Conservation (phyloP, 768 basidiomycete species). For the Agaricus blazei region DNA sequence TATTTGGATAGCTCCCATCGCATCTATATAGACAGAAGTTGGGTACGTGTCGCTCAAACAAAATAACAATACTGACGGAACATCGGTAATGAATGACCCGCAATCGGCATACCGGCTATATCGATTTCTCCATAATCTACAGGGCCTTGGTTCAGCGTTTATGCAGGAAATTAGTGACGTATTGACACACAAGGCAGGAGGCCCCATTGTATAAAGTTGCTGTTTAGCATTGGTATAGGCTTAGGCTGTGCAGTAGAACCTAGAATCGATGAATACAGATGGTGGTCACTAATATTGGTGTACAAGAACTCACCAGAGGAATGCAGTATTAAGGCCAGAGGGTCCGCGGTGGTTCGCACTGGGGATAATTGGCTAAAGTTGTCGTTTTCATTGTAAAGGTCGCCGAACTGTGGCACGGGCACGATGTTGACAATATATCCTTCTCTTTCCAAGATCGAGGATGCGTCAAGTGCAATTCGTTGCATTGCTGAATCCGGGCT, state of each 20-base stretch:
- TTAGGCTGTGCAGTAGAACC: slow-evolving; percentile 21
- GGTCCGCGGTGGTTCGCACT: background rate
- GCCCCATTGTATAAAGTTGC: slow-evolving; percentile 11
- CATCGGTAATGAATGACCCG: slow-evolving; percentile 15
- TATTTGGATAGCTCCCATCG: slow-evolving; percentile 14
- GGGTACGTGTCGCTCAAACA: background rate
- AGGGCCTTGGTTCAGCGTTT: background rate
- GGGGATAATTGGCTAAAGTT: background rate
- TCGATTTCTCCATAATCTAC: slow-evolving; percentile 19
- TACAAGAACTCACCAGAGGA: slow-evolving; percentile 16
- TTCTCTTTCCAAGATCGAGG: background rate
- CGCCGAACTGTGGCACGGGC: background rate
- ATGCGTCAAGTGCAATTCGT: slow-evolving; percentile 13
- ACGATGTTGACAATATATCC: background rate
- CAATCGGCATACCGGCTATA: slow-evolving; percentile 15
- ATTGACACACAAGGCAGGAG: slow-evolving; percentile 13
- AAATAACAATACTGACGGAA: slow-evolving; percentile 13
- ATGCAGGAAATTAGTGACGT: background rate
- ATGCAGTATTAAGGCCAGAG: slow-evolving; percentile 13
- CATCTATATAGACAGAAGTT: slow-evolving; percentile 5
- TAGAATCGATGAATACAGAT: background rate
- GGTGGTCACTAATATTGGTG: background rate
- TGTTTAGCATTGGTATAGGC: slow-evolving; percentile 12
- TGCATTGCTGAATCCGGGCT: slow-evolving; percentile 17
- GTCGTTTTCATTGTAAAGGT: background rate